phyloP scores from a whole-genome alignment of 441 rosid genomes.

The Erodium trifolium region DNA sequence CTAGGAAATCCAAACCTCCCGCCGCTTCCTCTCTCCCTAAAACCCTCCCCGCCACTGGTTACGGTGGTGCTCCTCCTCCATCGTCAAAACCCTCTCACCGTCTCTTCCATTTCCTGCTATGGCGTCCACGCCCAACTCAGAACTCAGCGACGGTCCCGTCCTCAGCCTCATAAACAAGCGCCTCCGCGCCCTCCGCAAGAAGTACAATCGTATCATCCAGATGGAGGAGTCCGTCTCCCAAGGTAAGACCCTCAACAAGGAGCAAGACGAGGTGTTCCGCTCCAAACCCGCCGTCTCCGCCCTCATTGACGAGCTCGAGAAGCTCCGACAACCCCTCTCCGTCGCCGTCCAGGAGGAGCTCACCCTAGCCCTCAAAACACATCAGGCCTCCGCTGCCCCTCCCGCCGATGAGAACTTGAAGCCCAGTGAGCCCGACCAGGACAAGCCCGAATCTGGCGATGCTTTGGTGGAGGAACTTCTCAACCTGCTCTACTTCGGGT shows the following conservation, averaged over 20 bases:
- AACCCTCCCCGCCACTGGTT: not conserved
- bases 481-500: slow-evolving; percentile 69
- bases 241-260: slow-evolving; percentile 69
- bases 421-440: no score
- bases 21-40: not conserved
- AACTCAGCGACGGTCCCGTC: slow-evolving; percentile 68
- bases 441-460: slow-evolving; percentile 10
- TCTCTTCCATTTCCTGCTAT: slow-evolving; percentile 17
- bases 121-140: slow-evolving; percentile 45
- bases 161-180: slow-evolving; percentile 77
- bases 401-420: no score
- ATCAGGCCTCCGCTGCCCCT: slow-evolving; percentile 11
- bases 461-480: slow-evolving; percentile 49
- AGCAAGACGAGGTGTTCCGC: slow-evolving; percentile 74
- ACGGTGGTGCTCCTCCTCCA: not conserved
- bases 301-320: slow-evolving; percentile 83
- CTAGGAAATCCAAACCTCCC: not conserved
- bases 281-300: slow-evolving; percentile 59
- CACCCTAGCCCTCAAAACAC: slow-evolving; percentile 31
- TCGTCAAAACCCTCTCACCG: no score
- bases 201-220: slow-evolving; percentile 61
- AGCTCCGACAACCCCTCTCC: slow-evolving; percentile 62
- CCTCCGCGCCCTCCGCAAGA: slow-evolving; percentile 82
- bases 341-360: slow-evolving; percentile 65
- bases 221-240: slow-evolving; percentile 74